phyloP scores from a whole-genome alignment of 1,284 basidiomycete species.

The Pseudozyma pruni region DNA sequence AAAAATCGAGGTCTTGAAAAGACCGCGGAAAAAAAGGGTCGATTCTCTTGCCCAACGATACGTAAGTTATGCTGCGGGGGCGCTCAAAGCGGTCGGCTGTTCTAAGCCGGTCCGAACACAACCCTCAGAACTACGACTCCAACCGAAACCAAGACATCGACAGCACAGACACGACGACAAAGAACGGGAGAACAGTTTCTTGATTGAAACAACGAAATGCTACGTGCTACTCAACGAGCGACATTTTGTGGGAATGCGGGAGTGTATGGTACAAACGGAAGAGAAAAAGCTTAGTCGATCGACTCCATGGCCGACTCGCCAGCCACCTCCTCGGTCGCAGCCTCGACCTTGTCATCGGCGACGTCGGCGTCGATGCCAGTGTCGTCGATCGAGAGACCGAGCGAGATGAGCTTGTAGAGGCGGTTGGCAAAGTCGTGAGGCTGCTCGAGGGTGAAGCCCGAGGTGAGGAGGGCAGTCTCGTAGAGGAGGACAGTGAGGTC shows the following conservation, averaged over 20 bases:
- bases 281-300: conserved; percentile 57
- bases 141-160: no score
- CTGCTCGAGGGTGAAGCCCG: conserved; percentile 88
- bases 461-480: conserved; percentile 87
- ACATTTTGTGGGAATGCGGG: background rate
- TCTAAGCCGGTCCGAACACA: no score
- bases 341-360: conserved; percentile 46
- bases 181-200: no score
- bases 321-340: conserved; percentile 54
- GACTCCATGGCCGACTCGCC: conserved; percentile 67
- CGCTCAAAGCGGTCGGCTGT: no score
- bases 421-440: conserved; percentile 94
- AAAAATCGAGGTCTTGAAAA: no score
- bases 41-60: no score
- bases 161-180: no score
- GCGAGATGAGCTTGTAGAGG: conserved; percentile 95
- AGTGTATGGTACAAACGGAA: conserved; percentile 12
- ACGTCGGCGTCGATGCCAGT: conserved; percentile 40
- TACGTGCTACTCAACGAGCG: no score
- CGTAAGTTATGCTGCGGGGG: no score
- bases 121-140: no score
- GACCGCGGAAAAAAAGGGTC: no score
- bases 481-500: conserved; percentile 95
- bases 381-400: conserved; percentile 73
- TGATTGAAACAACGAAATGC: no score